Evolutionary conservation across 805 yeast genomes (phyloP).

Genomic region (Kodamaea fukazawae): DNA sequence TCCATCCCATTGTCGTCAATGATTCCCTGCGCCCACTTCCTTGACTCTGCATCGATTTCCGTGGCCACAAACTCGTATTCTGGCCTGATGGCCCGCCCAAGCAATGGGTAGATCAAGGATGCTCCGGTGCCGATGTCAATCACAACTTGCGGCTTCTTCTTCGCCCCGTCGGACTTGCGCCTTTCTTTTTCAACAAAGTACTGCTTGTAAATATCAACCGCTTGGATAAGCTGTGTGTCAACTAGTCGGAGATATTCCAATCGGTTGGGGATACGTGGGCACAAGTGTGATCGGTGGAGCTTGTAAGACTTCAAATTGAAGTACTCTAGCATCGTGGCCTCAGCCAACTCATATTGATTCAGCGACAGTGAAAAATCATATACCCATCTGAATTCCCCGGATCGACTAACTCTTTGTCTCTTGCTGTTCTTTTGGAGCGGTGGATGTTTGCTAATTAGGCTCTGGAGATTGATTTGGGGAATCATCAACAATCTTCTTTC

Average conservation of each 20-base stretch:
- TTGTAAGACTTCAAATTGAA: conserved; percentile 11
- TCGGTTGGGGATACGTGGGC: conserved; percentile 21
- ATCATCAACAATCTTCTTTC: not conserved
- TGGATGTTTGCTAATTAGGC: conserved; percentile 7
- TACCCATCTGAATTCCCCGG: not conserved
- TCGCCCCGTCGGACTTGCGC: too few species aligned
- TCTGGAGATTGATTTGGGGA: not conserved
- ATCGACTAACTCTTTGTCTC: conserved; percentile 3
- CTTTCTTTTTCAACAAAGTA: not conserved
- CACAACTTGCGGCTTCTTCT: not conserved
- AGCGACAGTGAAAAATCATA: conserved; percentile 14
- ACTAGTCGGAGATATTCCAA: conserved; percentile 17
- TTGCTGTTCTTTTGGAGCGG: conserved; percentile 7
- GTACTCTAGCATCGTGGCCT: conserved; percentile 13
- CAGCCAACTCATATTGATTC: conserved; percentile 17
- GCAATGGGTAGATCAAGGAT: conserved; percentile 17
- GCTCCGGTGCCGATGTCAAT: conserved; percentile 23
- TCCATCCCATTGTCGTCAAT: conserved; percentile 2
- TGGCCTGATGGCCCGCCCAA: conserved; percentile 10
- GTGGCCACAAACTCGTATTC: conserved; percentile 14
- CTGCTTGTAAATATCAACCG: conserved; percentile 8
- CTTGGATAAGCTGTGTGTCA: conserved; percentile 12
- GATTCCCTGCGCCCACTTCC: conserved; percentile 10
- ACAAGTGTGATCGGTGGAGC: conserved; percentile 14
- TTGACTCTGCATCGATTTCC: conserved; percentile 15